Evolutionary conservation across 805 yeast genomes (phyloP), one percentile per base, ranked within the genome.

Genomic region (Kazachstania bromeliacearum): DNA sequence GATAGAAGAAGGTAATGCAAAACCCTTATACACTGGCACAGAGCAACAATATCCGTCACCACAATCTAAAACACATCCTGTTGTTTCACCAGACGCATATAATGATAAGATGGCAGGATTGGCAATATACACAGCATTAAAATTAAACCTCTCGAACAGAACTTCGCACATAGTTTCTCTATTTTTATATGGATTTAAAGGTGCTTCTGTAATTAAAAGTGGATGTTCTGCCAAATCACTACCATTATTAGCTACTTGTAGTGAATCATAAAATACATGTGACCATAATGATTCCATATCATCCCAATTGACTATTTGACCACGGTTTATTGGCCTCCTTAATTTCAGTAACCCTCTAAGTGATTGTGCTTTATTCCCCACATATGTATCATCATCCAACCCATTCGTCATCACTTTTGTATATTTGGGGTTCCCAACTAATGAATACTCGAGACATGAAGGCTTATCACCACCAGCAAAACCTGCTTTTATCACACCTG

Each of bases 101-200:
- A 88, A 62, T 3, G 95, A 71, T 27, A 88, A 63, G 8, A 87
- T 87, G 0, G 95, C 89, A 45, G 89, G 96, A 53, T 85, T 85
- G 15, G 96, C 95, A 32, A 88, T 95, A 50, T 89, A 88, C 7
- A 88, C 94, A 14, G 95, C 96, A 26, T 89, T 85, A 59, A 87
- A 83, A 40, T 79, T 75, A 62, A 87, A 88, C 55, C 79, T 79
- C 58, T 88, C 96, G 62, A 87, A 85, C 89, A 88, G 83, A 15
- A 83, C 83, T 44, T 83, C 85, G 53, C 88, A 84, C 96, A 88
- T 88, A 37, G 72, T 71, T 59, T 85, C 95, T 56, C 96, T 71
- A 61, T 88, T 89, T 53, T 79, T 79, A 51, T 78, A 60, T 17
- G 95, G 89, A 47, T 85, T 85, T 40, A 85, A 60, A 6, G 96